Base-by-base conservation (phyloP, 73 alveolate genomes). In the Paramecium bursaria region DNA sequence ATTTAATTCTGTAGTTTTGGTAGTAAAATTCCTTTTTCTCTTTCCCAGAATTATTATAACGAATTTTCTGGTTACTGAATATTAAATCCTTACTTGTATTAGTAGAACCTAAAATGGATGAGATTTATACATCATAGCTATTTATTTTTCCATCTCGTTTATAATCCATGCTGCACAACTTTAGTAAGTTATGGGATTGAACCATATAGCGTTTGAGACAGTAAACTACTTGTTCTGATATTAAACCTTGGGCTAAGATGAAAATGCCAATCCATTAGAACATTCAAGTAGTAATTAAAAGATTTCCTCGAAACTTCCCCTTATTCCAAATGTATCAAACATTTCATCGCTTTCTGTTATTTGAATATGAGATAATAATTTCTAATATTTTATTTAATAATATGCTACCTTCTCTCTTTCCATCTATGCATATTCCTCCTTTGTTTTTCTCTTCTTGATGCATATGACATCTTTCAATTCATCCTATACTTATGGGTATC, bases 111-210 rank as follows among this genome's bases (percentile, higher is more conserved):
- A 67, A 15, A 17, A 35, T 35, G 33, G 7, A 2, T 2, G 3
- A 19, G 0, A 57, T 10, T 6, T n/a, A 30, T 67, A 67, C 82
- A 31, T 31, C 19, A 67, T 21, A 7, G 82, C 82, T 67, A 67
- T 42, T 9, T 53, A 53, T 35, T 67, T 67, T 19, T 67, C 82
- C 33, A 31, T 39, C 11, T 67, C 82, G 21, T 67, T 67, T 15
- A 67, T 67, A 5, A 67, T 47, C 82, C 82, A 67, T 13, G 60
- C 82, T 25, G 82, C 82, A 21, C 82, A 67, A 1, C 60, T 67
- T 14, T 67, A 67, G 44, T 67, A 67, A 2, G 82, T 67, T 35
- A 39, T 67, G 10, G 82, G 82, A 67, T 67, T 67, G 30, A 67
- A 67, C 82, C 82, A 67, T 7, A 67, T 67, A 17, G 82, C 82